A percentile compares a stretch with the other conserved stretches of the same genome.
Conservation (phyloP, 139 green algal genomes). For the Zygnema cylindricum region DNA sequence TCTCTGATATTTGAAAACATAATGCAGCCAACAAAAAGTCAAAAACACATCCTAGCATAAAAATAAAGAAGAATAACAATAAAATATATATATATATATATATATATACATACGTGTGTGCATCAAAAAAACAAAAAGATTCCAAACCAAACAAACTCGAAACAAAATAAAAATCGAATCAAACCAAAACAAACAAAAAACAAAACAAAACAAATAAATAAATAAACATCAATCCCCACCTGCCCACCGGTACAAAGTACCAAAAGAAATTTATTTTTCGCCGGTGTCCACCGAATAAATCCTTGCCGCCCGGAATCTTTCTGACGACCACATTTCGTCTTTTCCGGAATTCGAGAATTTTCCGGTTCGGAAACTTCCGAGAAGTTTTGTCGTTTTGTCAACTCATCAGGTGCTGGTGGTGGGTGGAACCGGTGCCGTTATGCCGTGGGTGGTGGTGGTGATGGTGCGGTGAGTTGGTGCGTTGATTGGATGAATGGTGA, state of each 20-base stretch:
- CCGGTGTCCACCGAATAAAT: background rate
- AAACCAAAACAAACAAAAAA: too few species aligned
- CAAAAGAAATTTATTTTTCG: background rate
- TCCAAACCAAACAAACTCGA: background rate
- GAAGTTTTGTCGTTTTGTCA: too few species aligned
- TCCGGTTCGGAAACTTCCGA: constrained; percentile 3
- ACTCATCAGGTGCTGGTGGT: too few species aligned
- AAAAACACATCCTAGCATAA: too few species aligned
- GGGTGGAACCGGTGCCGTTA: too few species aligned
- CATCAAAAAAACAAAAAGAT: background rate
- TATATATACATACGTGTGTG: background rate
- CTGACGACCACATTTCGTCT: constrained; percentile 15
- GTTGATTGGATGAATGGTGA: too few species aligned
- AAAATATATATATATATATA: background rate
- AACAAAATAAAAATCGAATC: background rate
- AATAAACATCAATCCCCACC: constrained; percentile 1
- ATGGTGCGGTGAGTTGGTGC: too few species aligned
- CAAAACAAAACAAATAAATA: background rate
- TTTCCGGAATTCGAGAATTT: background rate
- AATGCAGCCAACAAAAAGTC: too few species aligned
- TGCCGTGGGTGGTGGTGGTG: too few species aligned
- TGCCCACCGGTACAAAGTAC: constrained; percentile 12
- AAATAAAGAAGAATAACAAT: background rate
- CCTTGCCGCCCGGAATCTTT: constrained; percentile 7
- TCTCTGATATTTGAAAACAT: too few species aligned